Evolutionary conservation across 306 rosid species (phyloP), one percentile per base, ranked within the genome.

Genomic region (Calophaca sinica): DNA sequence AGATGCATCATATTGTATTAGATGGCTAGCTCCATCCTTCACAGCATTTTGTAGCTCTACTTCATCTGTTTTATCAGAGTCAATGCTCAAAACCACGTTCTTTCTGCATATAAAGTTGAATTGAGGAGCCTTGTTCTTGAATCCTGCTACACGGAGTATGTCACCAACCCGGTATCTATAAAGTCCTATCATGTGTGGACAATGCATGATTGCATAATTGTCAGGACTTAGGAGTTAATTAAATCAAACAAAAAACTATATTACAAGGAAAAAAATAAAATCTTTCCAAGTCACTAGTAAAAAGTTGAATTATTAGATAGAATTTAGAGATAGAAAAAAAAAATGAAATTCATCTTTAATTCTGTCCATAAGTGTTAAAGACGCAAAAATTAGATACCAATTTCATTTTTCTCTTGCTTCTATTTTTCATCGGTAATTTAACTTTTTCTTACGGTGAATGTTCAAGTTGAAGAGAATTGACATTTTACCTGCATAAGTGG

Each of bases 91-190:
- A 38, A 76, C 83, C 1, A 89, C 91, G 8, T 81, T 89, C 68
- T 89, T 89, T 68, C 94, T 14, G 70, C 91, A 83, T 10, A 87
- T 74, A 10, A 89, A 89, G 72, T 79, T 83, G 81, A 89, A 89
- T 53, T 89, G 88, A 2, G 91, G 94, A 2, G 94, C 86, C 67
- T 83, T 85, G 87, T 89, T 89, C 68, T 87, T 87, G 87, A 89
- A 89, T 65, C 91, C 89, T 1, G 89, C 78, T 20, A 89, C 93
- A 11, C 82, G 78, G 41, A 86, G 86, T 61, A 89, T 79, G 79
- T 89, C 89, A 20, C 91, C 94, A 3, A 85, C 88, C 7, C 80
- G 50, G 70, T 89, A 89, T 15, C 89, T 79, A 11, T 87, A 89
- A 14, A 89, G 89, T 1, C 94, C 94, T 89, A 78, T 33, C 2